Evolutionary conservation across 2,329 filamentous ascomycete species (phyloP).

Genomic region (Beauveria bassiana): DNA sequence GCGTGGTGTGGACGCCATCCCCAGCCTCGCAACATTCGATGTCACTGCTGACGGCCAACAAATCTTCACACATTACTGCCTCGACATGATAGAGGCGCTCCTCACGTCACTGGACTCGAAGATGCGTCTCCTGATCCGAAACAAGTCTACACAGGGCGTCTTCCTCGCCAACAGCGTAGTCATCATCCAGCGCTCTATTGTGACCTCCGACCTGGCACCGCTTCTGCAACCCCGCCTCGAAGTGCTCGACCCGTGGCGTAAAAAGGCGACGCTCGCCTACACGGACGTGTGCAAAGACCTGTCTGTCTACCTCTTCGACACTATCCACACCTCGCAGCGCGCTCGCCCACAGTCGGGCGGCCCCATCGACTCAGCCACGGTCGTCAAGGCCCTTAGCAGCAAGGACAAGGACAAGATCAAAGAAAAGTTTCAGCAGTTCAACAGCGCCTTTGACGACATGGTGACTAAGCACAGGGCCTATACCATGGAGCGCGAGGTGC

Average conservation of each 20-base stretch:
- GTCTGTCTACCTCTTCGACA: slow-evolving; percentile 76
- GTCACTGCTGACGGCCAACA: slow-evolving; percentile 81
- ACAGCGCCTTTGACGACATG: slow-evolving; percentile 82
- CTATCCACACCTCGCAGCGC: slow-evolving; percentile 75
- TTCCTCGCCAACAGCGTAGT: slow-evolving; percentile 85
- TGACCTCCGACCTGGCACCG: slow-evolving; percentile 66
- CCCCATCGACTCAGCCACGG: slow-evolving; percentile 71
- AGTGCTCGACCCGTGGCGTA: slow-evolving; percentile 75
- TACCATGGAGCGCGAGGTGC: slow-evolving; percentile 86
- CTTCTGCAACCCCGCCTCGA: slow-evolving; percentile 61
- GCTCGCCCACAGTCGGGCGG: slow-evolving; percentile 63
- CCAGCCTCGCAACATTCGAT: slow-evolving; percentile 72
- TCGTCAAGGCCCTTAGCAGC: slow-evolving; percentile 73
- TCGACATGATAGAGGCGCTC: slow-evolving; percentile 79
- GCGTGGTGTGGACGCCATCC: slow-evolving; percentile 55
- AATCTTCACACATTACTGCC: slow-evolving; percentile 82
- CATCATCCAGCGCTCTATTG: slow-evolving; percentile 77
- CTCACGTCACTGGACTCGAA: slow-evolving; percentile 70
- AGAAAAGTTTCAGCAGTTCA: slow-evolving; percentile 90
- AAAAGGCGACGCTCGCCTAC: slow-evolving; percentile 75
- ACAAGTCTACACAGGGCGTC: slow-evolving; percentile 72
- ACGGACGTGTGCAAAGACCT: slow-evolving; percentile 84
- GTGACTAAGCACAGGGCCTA: slow-evolving; percentile 73
- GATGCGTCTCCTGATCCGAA: slow-evolving; percentile 63
- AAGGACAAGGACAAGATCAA: slow-evolving; percentile 97